Base-by-base conservation (phyloP, 805 yeast species). In the Kluyveromyces dobzhanskii region DNA sequence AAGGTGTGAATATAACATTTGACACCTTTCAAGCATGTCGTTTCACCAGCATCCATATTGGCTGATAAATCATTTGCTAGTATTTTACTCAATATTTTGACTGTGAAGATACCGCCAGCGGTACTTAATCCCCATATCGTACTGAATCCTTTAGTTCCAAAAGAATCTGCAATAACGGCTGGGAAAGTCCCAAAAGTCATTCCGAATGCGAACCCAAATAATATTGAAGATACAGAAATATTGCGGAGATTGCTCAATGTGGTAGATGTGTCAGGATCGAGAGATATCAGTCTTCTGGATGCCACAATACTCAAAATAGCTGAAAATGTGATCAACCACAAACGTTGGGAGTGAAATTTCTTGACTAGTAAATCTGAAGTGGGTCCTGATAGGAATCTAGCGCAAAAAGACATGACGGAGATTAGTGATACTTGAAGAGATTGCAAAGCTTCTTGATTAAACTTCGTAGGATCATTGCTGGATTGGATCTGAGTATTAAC, bases 41-140 rank as follows among this genome's bases (percentile, higher is more conserved):
- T 66, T 14, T 63, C 60, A 25, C 69, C 66, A 4, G 57, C 57
- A 29, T 57, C 63, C 33, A 73, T 66, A 26, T 66, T 57, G 2
- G 42, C 39, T 46, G 76, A 78, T 45, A 82, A 68, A 24, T 73
- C 70, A 8, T 48, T 40, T 1, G 85, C 86, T 47, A 83, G 71
- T 35, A 68, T 62, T 40, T 69, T 69, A 35, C 78, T 76, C 44
- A 81, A 65, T 2, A 66, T 37, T 48, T 73, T 75, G 30, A 82
- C 70, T 0, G 73, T 62, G 3, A 75, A 32, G 16, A 80, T 59
- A 1, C 86, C 85, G 6, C 88, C 88, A 0, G 86, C 77, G 17
- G 87, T 79, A 12, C 76, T 59, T 30, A 82, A 60, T 0, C 90
- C 86, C 90, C 92, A 83, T 1, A 80, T 69, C 0, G 88, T 80